A percentile compares a stretch with the other conserved stretches of the same genome.
Evolutionary conservation across 208 protist genomes (phyloP).

Genomic region (Trypanosoma lewisi): DNA sequence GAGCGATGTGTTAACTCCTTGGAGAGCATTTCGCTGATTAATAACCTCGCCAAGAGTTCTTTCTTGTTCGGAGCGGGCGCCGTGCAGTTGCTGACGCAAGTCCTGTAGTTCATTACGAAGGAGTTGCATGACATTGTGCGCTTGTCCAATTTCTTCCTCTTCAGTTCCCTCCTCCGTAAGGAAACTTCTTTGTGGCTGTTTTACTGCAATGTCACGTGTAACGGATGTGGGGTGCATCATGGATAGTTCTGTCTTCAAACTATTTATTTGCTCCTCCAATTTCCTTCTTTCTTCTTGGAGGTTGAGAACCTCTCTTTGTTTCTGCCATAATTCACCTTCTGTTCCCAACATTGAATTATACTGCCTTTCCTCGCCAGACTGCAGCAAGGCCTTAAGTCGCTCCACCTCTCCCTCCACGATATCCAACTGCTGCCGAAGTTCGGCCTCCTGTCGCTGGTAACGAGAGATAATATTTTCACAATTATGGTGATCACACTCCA

Average conservation of each 20-base stretch:
- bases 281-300: conserved; percentile 14
- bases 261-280: conserved; percentile 11
- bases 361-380: neutral
- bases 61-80: conserved; percentile 13
- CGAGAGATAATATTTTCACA: conserved; percentile 25
- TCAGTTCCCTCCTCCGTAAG: neutral
- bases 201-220: neutral
- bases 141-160: conserved; percentile 3
- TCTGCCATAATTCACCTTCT: neutral
- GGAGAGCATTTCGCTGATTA: conserved; percentile 13
- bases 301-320: conserved; percentile 4
- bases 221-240: neutral
- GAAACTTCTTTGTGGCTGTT: neutral
- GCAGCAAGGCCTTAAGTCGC: conserved; percentile 6
- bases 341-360: neutral
- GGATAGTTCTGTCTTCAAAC: conserved; percentile 12
- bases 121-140: conserved; percentile 6
- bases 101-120: conserved; percentile 15
- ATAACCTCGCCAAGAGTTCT: neutral
- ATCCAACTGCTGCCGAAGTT: conserved; percentile 33
- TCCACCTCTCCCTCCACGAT: conserved; percentile 21
- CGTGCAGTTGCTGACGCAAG: conserved; percentile 15
- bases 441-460: conserved; percentile 17
- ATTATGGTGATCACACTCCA: conserved; percentile 29
- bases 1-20: neutral